phyloP scores from a whole-genome alignment of 805 yeast species.

The Cephaloascus albidus region DNA sequence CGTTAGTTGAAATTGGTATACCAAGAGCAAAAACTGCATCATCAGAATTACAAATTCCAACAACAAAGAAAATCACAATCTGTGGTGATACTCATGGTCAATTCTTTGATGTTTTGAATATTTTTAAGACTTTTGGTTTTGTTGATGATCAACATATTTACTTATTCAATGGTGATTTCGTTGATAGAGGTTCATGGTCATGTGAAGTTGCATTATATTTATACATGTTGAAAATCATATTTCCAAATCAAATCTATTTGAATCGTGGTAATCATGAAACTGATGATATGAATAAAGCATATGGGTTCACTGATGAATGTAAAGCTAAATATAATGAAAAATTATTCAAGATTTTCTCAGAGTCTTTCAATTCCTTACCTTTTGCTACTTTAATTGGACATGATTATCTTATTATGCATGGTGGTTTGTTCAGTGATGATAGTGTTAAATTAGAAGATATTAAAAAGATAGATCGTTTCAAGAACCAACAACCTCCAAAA shows the following conservation, averaged over 20 bases:
- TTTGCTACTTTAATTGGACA: conserved; percentile 73
- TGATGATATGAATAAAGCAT: conserved; percentile 90
- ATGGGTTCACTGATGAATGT: conserved; percentile 95
- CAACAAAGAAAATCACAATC: conserved; percentile 51
- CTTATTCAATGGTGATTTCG: conserved; percentile 94
- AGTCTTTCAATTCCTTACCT: conserved; percentile 80
- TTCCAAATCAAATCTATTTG: conserved; percentile 60
- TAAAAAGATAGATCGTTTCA: conserved; percentile 59
- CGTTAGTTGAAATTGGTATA: conserved; percentile 63
- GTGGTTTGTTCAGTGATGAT: conserved; percentile 84
- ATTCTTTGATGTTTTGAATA: conserved; percentile 77
- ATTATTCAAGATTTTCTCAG: conserved; percentile 74
- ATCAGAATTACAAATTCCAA: conserved; percentile 15
- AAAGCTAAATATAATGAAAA: conserved; percentile 79
- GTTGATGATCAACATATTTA: conserved; percentile 63
- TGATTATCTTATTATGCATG: conserved; percentile 86
- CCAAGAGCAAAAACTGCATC: conserved; percentile 16
- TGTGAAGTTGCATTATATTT: conserved; percentile 86
- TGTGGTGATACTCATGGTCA: conserved; percentile 99
- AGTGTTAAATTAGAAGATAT: conserved; percentile 65
- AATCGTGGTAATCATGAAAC: conserved; percentile 98
- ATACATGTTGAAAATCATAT: conserved; percentile 67
- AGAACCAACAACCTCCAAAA: conserved; percentile 69
- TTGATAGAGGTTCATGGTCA: conserved; percentile 97
- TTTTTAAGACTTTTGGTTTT: conserved; percentile 67